Conservation (phyloP, 768 basidiomycete genomes). For the Lentinula sp. region DNA sequence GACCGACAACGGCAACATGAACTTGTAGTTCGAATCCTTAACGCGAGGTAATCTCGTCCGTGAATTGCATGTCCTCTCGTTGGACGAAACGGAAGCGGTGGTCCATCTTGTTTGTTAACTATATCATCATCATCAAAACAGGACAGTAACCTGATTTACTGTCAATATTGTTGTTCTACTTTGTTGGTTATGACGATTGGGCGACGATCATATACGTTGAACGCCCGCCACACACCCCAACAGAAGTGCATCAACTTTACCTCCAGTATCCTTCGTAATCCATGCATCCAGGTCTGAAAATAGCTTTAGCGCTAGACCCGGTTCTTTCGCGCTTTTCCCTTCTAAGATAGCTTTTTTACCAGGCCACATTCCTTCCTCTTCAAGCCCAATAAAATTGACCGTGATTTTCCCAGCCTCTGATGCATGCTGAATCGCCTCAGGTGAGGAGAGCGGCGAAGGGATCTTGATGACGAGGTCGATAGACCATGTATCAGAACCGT, state of each 20-base stretch:
- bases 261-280: conserved; percentile 58
- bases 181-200: neutral
- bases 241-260: conserved; percentile 61
- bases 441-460: conserved; percentile 15
- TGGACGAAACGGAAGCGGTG: too few relatives aligned
- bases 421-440: too few relatives aligned
- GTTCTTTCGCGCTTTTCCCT: conserved; percentile 28
- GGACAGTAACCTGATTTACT: neutral
- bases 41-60: too few relatives aligned
- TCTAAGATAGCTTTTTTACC: conserved; percentile 33
- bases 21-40: too few relatives aligned
- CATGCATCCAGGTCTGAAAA: conserved; percentile 74
- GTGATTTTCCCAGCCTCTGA: conserved; percentile 23
- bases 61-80: too few relatives aligned
- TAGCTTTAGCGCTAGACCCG: conserved; percentile 55
- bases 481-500: conserved; percentile 66
- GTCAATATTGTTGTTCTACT: neutral
- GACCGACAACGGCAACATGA: neutral
- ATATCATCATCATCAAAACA: too few relatives aligned
- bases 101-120: too few relatives aligned
- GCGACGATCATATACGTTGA: neutral
- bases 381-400: conserved; percentile 77
- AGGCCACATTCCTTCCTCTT: conserved; percentile 84
- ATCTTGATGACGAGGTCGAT: conserved; percentile 68
- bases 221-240: conserved; percentile 66